Percentiles rank a stretch among this genome's conserved stretches.
Evolutionary conservation across 2,329 filamentous ascomycete genomes (phyloP).

Genomic region (Boeremia lycopersici): DNA sequence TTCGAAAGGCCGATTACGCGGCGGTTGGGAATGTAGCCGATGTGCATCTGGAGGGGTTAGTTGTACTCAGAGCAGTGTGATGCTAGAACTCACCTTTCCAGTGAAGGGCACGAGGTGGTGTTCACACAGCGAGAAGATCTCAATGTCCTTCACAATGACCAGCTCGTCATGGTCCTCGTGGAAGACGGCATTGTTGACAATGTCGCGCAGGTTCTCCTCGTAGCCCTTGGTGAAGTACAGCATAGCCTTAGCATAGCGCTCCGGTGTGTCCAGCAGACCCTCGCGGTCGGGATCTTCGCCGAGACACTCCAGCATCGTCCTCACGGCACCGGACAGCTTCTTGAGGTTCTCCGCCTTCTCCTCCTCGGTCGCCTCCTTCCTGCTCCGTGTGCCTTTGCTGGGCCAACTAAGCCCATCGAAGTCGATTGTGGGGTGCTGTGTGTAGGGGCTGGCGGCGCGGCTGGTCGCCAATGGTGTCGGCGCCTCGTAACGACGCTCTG

Average conservation of each 20-base stretch:
- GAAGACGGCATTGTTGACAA: slow-evolving; percentile 94
- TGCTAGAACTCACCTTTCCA: slow-evolving; percentile 71
- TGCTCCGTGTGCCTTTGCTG: slow-evolving; percentile 66
- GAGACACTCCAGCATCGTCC: slow-evolving; percentile 69
- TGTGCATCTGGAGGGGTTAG: slow-evolving; percentile 77
- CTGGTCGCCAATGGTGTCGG: slow-evolving; percentile 61
- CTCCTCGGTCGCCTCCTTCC: slow-evolving; percentile 63
- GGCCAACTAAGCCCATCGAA: slow-evolving; percentile 64
- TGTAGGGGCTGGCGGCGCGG: slow-evolving; percentile 57
- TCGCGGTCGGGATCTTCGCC: slow-evolving; percentile 70
- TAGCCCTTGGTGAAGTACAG: slow-evolving; percentile 97
- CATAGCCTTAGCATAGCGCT: slow-evolving; percentile 92
- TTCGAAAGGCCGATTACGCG: slow-evolving; percentile 96
- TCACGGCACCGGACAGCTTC: slow-evolving; percentile 67
- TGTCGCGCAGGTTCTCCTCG: slow-evolving; percentile 88
- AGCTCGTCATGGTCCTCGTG: slow-evolving; percentile 96
- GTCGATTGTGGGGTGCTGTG: slow-evolving; percentile 58
- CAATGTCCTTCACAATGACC: slow-evolving; percentile 97
- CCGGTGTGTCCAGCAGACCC: slow-evolving; percentile 70
- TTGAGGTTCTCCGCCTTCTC: slow-evolving; percentile 62
- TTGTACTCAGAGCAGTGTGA: background rate
- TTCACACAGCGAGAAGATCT: slow-evolving; percentile 92
- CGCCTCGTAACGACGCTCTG: slow-evolving; percentile 60
- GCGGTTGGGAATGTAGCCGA: slow-evolving; percentile 92
- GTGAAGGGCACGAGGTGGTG: slow-evolving; percentile 97